Evolutionary conservation across 371 early-diverging fungal genomes (phyloP).

Genomic region (Apophysomyces ossiformis): DNA sequence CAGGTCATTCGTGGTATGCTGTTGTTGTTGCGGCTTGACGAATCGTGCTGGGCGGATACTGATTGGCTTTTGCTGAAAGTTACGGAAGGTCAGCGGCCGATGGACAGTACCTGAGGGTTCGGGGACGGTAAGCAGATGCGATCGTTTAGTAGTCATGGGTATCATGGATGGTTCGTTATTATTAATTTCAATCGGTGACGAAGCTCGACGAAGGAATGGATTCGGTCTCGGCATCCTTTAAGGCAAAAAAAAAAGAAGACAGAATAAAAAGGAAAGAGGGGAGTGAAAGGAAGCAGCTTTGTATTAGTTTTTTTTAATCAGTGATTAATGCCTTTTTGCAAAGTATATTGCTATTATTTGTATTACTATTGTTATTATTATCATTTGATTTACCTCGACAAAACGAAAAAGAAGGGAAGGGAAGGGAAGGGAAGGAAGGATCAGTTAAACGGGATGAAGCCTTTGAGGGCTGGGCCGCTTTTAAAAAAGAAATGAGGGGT

Average conservation of each 20-base stretch:
- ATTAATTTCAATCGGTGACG: conserved; percentile 16
- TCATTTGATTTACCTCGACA: not conserved
- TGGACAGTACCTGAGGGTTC: not conserved
- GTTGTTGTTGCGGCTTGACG: conserved; percentile 16
- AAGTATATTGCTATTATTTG: not conserved
- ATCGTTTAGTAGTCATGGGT: not conserved
- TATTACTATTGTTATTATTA: not conserved
- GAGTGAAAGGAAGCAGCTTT: not conserved
- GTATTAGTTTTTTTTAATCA: conserved; percentile 1
- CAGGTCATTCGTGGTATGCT: not conserved
- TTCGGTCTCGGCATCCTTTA: conserved; percentile 15
- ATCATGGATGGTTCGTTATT: conserved; percentile 1
- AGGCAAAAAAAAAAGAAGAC: conserved; percentile 5
- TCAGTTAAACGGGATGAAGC: conserved; percentile 2
- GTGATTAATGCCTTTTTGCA: not conserved
- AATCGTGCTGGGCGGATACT: conserved; percentile 29
- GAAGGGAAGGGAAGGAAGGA: conserved; percentile 7
- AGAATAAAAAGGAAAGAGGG: conserved; percentile 7
- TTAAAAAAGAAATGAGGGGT: conserved; percentile 3
- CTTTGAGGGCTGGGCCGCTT: conserved; percentile 1
- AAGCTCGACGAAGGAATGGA: conserved; percentile 25
- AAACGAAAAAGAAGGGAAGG: too few species aligned
- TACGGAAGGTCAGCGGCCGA: conserved; percentile 15
- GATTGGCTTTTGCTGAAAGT: conserved; percentile 16
- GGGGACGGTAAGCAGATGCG: not conserved